Percentiles rank a stretch among this genome's conserved stretches.
Conservation (phyloP, 192 early-diverging fungal species). For the Backusella psychrophila region DNA sequence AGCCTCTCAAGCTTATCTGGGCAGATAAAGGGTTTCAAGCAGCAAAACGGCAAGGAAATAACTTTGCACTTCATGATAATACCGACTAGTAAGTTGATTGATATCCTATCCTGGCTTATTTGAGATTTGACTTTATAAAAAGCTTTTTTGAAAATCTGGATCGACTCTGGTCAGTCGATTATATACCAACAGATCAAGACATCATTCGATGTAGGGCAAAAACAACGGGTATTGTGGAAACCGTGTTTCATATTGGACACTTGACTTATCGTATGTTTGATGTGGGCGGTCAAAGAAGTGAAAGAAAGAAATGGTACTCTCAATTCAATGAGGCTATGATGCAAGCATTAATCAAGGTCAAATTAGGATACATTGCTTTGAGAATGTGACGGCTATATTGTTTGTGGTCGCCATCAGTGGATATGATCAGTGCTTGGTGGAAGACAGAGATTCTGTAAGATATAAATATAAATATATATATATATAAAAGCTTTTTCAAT, state of each 20-base stretch:
- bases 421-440: slow-evolving; percentile 58
- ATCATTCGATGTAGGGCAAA: slow-evolving; percentile 57
- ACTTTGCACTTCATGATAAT: slow-evolving; percentile 53
- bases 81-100: slow-evolving; percentile 47
- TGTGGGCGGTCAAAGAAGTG: slow-evolving; percentile 97
- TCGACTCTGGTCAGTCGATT: slow-evolving; percentile 39
- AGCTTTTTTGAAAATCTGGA: slow-evolving; percentile 56
- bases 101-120: not conserved
- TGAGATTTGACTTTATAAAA: not conserved
- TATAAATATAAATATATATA: not conserved
- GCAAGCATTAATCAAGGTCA: no score
- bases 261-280: slow-evolving; percentile 85
- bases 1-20: slow-evolving; percentile 48
- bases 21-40: slow-evolving; percentile 41
- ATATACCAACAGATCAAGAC: slow-evolving; percentile 56
- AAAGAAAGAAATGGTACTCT: slow-evolving; percentile 88
- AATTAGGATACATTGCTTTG: slow-evolving; percentile 42
- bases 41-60: slow-evolving; percentile 39
- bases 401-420: slow-evolving; percentile 58
- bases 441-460: slow-evolving; percentile 43
- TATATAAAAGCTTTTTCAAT: no score
- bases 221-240: slow-evolving; percentile 62
- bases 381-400: slow-evolving; percentile 53
- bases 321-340: not conserved
- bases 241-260: slow-evolving; percentile 46